Evolutionary conservation across 176 grass and related monocot species (phyloP).

Genomic region (Thalia dealbata): DNA sequence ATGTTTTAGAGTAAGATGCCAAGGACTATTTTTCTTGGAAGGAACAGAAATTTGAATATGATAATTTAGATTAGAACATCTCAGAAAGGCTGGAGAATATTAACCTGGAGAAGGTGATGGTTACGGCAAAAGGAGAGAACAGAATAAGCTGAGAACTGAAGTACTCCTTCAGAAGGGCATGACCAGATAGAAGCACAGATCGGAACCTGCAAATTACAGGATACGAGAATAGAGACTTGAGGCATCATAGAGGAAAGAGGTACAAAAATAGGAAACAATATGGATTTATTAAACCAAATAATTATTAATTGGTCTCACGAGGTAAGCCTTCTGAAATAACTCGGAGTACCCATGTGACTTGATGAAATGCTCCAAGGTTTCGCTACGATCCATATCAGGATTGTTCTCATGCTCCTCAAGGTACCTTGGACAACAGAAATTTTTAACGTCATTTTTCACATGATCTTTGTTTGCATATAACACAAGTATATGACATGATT

Average conservation of each 20-base stretch:
- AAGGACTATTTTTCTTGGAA: not conserved
- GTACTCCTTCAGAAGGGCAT: constrained; percentile 55
- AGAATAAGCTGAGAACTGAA: constrained; percentile 75
- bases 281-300: not conserved
- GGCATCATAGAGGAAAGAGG: not conserved
- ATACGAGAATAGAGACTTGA: not conserved
- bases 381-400: constrained; percentile 48
- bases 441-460: not conserved
- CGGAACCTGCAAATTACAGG: constrained; percentile 36
- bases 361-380: constrained; percentile 74
- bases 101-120: constrained; percentile 71
- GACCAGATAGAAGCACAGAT: constrained; percentile 89
- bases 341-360: constrained; percentile 58
- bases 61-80: not conserved
- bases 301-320: constrained; percentile 34
- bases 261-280: not conserved
- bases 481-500: not conserved
- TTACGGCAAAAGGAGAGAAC: constrained; percentile 85
- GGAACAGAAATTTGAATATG: not conserved
- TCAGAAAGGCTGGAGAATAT: not conserved
- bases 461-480: not conserved
- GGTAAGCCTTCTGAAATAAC: constrained; percentile 64
- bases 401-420: constrained; percentile 63
- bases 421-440: constrained; percentile 37
- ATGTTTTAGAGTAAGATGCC: not conserved